Evolutionary conservation across 1,284 basidiomycete species (phyloP).

Genomic region (Fomitopsis palustris): DNA sequence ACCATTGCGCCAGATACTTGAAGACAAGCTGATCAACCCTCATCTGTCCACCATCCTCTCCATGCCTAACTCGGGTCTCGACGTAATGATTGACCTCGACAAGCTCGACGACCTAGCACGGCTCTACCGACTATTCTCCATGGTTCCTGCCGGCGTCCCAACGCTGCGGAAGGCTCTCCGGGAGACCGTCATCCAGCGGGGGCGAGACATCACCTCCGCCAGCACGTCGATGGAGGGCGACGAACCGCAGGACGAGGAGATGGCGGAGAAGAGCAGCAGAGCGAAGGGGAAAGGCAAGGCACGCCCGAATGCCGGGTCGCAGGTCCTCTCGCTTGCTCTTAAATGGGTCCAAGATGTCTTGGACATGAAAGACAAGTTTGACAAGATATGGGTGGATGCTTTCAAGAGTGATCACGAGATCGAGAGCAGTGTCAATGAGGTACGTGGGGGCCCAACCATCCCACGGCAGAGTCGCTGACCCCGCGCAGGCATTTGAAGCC

Average conservation of each 20-base stretch:
- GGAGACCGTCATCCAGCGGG: constrained; percentile 73
- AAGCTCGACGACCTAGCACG: constrained; percentile 77
- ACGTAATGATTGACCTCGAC: constrained; percentile 84
- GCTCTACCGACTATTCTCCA: constrained; percentile 76
- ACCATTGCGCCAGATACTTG: constrained; percentile 74
- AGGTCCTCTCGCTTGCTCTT: constrained; percentile 61
- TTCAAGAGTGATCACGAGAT: constrained; percentile 78
- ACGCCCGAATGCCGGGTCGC: constrained; percentile 38
- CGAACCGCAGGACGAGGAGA: constrained; percentile 30
- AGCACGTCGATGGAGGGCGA: constrained; percentile 34
- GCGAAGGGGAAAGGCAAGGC: constrained; percentile 61
- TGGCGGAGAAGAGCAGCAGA: constrained; percentile 44
- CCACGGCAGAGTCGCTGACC: not conserved
- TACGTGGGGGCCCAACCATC: constrained; percentile 30
- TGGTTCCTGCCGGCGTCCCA: constrained; percentile 68
- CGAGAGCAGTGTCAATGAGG: constrained; percentile 87
- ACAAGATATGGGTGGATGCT: constrained; percentile 67
- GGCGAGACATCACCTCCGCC: constrained; percentile 72
- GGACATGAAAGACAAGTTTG: constrained; percentile 90
- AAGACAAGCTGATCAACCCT: constrained; percentile 74
- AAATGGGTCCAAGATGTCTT: constrained; percentile 96
- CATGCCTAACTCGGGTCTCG: constrained; percentile 85
- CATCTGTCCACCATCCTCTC: constrained; percentile 76
- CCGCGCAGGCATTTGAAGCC: constrained; percentile 78
- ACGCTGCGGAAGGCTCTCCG: constrained; percentile 71